Evolutionary conservation across 176 grass and related monocot genomes (phyloP).

Genomic region (Phoenix dactylifera): DNA sequence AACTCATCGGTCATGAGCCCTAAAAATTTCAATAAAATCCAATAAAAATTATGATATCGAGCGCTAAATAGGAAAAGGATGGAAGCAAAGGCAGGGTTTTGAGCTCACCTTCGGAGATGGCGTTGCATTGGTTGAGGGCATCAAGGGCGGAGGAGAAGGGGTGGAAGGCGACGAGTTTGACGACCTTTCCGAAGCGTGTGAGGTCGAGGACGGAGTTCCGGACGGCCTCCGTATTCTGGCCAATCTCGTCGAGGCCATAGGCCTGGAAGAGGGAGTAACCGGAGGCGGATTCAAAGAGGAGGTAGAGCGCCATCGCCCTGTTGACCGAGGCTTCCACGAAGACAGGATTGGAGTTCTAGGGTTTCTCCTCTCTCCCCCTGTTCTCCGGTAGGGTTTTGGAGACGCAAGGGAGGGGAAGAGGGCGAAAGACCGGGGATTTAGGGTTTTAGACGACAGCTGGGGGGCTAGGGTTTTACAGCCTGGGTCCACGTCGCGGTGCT

Average conservation of each 20-base stretch:
- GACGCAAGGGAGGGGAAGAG: too few relatives aligned
- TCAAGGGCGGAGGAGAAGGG: slow-evolving; percentile 74
- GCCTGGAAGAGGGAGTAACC: slow-evolving; percentile 84
- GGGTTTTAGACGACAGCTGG: too few relatives aligned
- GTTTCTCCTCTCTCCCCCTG: too few relatives aligned
- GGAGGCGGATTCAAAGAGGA: slow-evolving; percentile 69
- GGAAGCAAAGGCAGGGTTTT: background rate
- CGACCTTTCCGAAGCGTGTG: slow-evolving; percentile 74
- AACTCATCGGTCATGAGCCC: slow-evolving; percentile 82
- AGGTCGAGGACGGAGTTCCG: slow-evolving; percentile 61
- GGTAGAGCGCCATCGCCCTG: slow-evolving; percentile 53
- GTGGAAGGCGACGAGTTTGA: slow-evolving; percentile 71
- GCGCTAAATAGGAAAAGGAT: too few relatives aligned
- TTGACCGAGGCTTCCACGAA: too few relatives aligned
- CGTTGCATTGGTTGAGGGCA: slow-evolving; percentile 85
- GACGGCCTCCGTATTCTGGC: slow-evolving; percentile 63
- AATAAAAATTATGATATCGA: too few relatives aligned
- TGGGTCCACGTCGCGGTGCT: too few relatives aligned
- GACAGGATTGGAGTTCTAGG: too few relatives aligned
- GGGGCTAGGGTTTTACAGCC: too few relatives aligned
- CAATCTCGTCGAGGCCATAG: slow-evolving; percentile 71
- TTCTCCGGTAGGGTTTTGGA: too few relatives aligned
- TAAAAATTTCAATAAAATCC: slow-evolving; percentile 8
- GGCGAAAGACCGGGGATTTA: too few relatives aligned
- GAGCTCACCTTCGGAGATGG: slow-evolving; percentile 57